Evolutionary conservation across 306 rosid genomes (phyloP), one percentile per base, ranked within the genome.

Genomic region (Glycyrrhiza uralensis): DNA sequence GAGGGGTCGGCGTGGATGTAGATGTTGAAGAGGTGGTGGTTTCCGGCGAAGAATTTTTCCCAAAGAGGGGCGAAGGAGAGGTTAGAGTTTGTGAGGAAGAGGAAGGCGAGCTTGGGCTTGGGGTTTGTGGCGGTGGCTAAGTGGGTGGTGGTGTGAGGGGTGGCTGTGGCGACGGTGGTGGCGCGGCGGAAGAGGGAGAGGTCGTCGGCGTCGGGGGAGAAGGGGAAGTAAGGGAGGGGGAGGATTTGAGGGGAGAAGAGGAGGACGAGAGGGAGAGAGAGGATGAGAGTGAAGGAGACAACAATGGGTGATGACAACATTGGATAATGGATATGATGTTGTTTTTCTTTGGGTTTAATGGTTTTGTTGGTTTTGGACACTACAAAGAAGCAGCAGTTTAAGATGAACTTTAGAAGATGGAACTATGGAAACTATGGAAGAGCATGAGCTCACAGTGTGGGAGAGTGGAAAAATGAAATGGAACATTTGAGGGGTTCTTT

Each of bases 1-100:
- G 86, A 5, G 0, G 91, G 91, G 59, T 89, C 89, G 6, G 87
- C 84, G 66, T 89, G 95, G 83, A 89, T 55, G 85, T 89, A 86
- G 63, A 89, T 63, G 42, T 86, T 89, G 85, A 12, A 89, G n/a
- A 87, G 86, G 46, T 76, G 66, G 2, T 18, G 22, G 75, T 83
- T 60, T 7, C 76, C 30, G 0, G 45, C 7, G 82, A 89, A 86
- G 85, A 86, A 89, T 0, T 64, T 72, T 8, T 84, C 78, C 95
- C 91, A 89, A 5, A 89, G 42, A 4, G 91, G 89, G 29, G 89
- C 57, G 67, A 89, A 89, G 13, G 83, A 22, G 76, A 86, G 89
- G 66, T 89, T 87, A 5, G 95, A 57, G 64, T 86, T 89, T 0
- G 95, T 89, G 67, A 89, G 91, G 68, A 89, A 86, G 3, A 89